Base-by-base conservation (phyloP, 768 basidiomycete genomes). In the Lactifluus subvellereus region DNA sequence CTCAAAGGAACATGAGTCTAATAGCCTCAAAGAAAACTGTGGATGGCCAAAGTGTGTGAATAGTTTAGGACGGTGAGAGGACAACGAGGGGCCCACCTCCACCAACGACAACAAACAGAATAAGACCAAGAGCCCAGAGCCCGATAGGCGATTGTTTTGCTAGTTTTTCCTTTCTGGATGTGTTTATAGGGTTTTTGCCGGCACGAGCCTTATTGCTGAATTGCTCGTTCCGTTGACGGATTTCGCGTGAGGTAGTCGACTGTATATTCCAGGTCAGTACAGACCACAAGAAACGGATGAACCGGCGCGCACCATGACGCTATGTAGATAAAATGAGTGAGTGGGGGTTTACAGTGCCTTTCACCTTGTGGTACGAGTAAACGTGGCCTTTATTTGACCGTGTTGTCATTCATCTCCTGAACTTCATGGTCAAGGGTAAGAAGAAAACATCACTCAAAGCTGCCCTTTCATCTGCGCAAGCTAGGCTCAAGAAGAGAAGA, bases 151-250 rank as follows among this genome's bases (percentile, higher is more conserved):
- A 89, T 62, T 82, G 80, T 74, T 90, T 89, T 42, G 80, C 79
- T 42, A 88, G 76, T 66, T 78, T 79, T 61, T 93, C 89, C 68
- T 87, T 84, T 63, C 87, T 80, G 56, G 90, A 91, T 13, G 79
- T 78, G 66, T 88, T 86, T 63, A 82, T 80, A 2, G 88, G 83
- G 52, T 89, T 88, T 79, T 90, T 92, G 69, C 91, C 91, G 42
- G 82, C 74, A 66, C 82, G 84, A 66, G 83, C 86, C 64, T 85
- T 84, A 63, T 80, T 83, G 45, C 86, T 88, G 75, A 94, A 94
- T 75, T 91, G 87, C 61, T 80, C 81, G 74, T 92, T 94, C 74
- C 84, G 83, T 70, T 85, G 83, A 68, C 88, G 86, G 75, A 91
- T 80, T 70, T 92, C 90, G 72, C 89, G 91, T 78, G 88, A 83